Evolutionary conservation across 2,329 filamentous ascomycete species (phyloP).

Genomic region (Aspergillus sp.): DNA sequence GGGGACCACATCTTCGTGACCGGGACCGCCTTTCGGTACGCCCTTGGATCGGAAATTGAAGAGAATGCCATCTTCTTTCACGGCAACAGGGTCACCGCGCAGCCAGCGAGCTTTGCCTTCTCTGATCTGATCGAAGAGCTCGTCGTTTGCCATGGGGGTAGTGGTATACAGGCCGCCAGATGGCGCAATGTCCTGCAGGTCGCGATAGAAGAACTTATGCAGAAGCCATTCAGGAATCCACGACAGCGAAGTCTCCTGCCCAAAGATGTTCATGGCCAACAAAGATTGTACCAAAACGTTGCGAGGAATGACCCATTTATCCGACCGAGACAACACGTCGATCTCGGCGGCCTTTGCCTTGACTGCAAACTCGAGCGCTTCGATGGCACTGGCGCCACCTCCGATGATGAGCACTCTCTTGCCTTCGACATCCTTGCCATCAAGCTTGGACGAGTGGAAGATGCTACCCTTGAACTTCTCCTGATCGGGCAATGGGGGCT

Average conservation of each 20-base stretch:
- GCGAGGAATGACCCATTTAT: conserved; percentile 85
- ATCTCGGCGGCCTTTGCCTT: conserved; percentile 65
- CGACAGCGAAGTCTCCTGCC: conserved; percentile 71
- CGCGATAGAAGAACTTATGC: conserved; percentile 77
- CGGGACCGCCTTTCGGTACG: conserved; percentile 74
- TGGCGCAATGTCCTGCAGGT: conserved; percentile 72
- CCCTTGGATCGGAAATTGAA: conserved; percentile 72
- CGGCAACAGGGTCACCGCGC: conserved; percentile 71
- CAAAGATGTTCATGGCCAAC: conserved; percentile 75
- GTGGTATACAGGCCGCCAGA: conserved; percentile 73
- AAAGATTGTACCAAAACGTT: conserved; percentile 73
- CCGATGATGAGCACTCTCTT: conserved; percentile 75
- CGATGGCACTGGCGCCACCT: conserved; percentile 77
- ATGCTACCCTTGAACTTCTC: conserved; percentile 70
- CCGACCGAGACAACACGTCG: conserved; percentile 71
- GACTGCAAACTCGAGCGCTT: conserved; percentile 77
- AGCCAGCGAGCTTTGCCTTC: conserved; percentile 73
- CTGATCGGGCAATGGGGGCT: conserved; percentile 68
- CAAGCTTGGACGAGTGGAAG: conserved; percentile 73
- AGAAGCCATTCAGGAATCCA: conserved; percentile 77
- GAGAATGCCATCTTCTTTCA: conserved; percentile 62
- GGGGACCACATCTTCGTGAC: conserved; percentile 63
- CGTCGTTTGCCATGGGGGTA: conserved; percentile 84
- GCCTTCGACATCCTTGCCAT: conserved; percentile 68
- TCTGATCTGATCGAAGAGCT: conserved; percentile 74